Conservation (phyloP, 768 basidiomycete genomes). For the Ramaria sp. region DNA sequence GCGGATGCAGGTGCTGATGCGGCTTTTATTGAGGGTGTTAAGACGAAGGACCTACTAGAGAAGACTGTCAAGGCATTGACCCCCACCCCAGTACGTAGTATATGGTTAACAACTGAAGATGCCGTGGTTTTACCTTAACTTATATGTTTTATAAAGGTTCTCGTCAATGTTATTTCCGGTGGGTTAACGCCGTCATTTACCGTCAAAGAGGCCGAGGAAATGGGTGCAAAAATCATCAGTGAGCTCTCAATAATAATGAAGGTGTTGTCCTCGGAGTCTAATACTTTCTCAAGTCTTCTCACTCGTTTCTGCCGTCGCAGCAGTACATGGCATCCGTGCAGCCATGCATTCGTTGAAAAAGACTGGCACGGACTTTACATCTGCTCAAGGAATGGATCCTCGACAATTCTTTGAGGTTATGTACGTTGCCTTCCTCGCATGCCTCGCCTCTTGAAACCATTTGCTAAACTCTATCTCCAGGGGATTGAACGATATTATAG, state of each 20-base stretch:
- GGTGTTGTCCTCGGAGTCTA: background rate
- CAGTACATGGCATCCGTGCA: constrained; percentile 67
- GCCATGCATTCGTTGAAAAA: constrained; percentile 68
- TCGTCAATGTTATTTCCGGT: constrained; percentile 73
- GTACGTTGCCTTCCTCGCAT: constrained; percentile 19
- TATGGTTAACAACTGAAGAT: background rate
- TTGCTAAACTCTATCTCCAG: background rate
- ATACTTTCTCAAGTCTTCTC: constrained; percentile 48
- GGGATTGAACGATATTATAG: constrained; percentile 45
- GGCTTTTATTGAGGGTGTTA: constrained; percentile 75
- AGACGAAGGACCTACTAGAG: constrained; percentile 52
- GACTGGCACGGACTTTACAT: constrained; percentile 62
- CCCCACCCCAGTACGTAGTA: constrained; percentile 49
- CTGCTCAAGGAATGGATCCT: constrained; percentile 61
- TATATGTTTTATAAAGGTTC: constrained; percentile 29
- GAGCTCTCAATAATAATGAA: constrained; percentile 16
- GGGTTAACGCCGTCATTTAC: constrained; percentile 71
- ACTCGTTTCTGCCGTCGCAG: constrained; percentile 64
- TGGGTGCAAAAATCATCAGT: constrained; percentile 75
- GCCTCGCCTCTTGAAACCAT: too few relatives aligned
- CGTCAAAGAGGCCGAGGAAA: constrained; percentile 50
- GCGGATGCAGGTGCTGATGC: constrained; percentile 69
- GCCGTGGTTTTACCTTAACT: background rate
- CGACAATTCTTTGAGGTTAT: constrained; percentile 70
- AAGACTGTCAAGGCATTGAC: constrained; percentile 56